A percentile compares a stretch with the other conserved stretches of the same genome.
These are phyloP conservation scores for Chaetomiaceae sp. DNA, from an alignment of 2,329 filamentous ascomycete species.

Conservation along the genomic window DNA sequence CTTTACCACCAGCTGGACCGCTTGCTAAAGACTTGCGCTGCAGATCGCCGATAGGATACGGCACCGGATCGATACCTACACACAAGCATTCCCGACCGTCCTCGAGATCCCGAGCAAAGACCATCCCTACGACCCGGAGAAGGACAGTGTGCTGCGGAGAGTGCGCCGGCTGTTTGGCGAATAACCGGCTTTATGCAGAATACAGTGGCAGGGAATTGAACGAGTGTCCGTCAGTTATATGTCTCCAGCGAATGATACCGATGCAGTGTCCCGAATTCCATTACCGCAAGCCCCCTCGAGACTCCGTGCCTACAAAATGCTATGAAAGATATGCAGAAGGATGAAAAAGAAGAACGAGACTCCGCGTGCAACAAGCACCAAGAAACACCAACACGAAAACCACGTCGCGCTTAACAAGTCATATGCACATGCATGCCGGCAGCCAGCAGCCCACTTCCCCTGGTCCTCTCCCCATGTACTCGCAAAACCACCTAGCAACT, in stretches of 20 bases:
- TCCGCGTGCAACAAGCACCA: conserved; percentile 3
- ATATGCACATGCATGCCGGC: conserved; percentile 14
- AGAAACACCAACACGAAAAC: neutral
- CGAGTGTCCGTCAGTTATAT: neutral
- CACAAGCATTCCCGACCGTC: conserved; percentile 90
- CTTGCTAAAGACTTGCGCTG: neutral
- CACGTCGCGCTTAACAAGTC: neutral
- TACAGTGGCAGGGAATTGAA: neutral
- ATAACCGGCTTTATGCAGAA: conserved; percentile 37
- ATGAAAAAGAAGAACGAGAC: conserved; percentile 1
- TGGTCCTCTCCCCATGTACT: neutral
- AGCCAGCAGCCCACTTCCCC: too few species aligned
- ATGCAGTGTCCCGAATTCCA: conserved; percentile 2
- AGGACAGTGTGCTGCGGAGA: conserved; percentile 91
- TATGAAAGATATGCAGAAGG: conserved; percentile 2
- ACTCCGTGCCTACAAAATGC: conserved; percentile 10
- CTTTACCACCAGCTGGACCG: neutral
- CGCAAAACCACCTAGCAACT: neutral
- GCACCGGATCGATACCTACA: conserved; percentile 83
- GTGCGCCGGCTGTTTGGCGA: conserved; percentile 67
- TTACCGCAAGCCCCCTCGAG: conserved; percentile 6
- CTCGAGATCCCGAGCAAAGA: conserved; percentile 98
- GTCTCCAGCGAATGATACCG: neutral
- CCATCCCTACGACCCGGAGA: conserved; percentile 97
- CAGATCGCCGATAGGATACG: conserved; percentile 94